Conservation (phyloP, 148 eudicot genomes). For the Rhododendron kiyosumense region DNA sequence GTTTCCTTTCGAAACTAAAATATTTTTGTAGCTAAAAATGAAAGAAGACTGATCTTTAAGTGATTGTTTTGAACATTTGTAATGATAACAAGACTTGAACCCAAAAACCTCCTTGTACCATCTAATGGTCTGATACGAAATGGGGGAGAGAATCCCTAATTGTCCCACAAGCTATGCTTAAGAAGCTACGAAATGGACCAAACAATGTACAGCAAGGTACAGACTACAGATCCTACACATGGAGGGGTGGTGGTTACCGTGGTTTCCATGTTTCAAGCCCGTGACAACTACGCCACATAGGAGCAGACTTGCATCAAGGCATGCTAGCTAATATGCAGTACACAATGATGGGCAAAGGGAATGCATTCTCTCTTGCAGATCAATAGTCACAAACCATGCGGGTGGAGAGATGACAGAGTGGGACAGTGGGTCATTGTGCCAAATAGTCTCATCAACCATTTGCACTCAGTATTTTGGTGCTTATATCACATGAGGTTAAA, state of each 20-base stretch:
- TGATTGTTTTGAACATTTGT: not conserved
- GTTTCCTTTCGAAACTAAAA: not conserved
- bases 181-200: not conserved
- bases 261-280: not conserved
- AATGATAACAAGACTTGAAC: not conserved
- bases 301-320: not conserved
- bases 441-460: not conserved
- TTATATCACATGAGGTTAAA: not conserved
- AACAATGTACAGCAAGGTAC: not conserved
- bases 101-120: not conserved
- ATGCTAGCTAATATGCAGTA: not conserved
- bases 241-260: not conserved
- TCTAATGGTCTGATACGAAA: not conserved
- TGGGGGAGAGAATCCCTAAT: not conserved
- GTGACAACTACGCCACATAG: not conserved
- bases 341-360: not conserved
- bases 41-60: not conserved
- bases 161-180: not conserved
- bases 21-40: not conserved
- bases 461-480: not conserved
- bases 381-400: no score
- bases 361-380: not conserved
- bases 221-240: not conserved
- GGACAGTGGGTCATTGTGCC: not conserved
- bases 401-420: not conserved